These are phyloP conservation scores for Piloderma croceum DNA, from an alignment of 768 basidiomycete genomes.

Conservation along the genomic window DNA sequence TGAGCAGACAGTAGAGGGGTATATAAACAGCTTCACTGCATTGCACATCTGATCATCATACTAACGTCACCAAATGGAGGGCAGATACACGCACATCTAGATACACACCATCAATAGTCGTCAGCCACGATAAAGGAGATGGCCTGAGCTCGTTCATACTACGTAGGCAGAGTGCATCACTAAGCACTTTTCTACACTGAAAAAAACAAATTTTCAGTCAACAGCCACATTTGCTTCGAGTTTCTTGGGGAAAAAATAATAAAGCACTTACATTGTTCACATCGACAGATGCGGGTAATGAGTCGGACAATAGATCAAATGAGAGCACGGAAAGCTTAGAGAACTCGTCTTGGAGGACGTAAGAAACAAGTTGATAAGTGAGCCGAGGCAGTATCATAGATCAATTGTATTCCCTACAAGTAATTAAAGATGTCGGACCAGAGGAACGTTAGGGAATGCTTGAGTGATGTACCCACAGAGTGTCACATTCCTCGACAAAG, in stretches of 20 bases:
- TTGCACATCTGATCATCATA: conserved; percentile 9
- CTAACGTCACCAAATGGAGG: conserved; percentile 1
- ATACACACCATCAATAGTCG: conserved; percentile 17
- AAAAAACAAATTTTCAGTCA: conserved; percentile 25
- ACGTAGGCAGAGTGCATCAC: conserved; percentile 58
- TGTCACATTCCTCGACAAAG: conserved; percentile 71
- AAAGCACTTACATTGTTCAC: too few species aligned
- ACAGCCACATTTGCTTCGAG: too few species aligned
- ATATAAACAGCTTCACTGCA: conserved; percentile 34
- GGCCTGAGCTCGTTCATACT: conserved; percentile 44
- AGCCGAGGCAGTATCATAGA: too few species aligned
- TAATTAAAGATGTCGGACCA: too few species aligned
- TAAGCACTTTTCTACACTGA: conserved; percentile 44
- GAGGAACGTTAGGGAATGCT: too few species aligned
- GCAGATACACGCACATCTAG: conserved; percentile 22
- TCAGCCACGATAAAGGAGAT: conserved; percentile 39
- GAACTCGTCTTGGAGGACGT: too few species aligned
- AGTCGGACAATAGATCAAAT: too few species aligned
- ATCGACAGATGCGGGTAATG: too few species aligned
- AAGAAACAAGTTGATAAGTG: too few species aligned
- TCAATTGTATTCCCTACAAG: too few species aligned
- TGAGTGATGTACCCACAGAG: conserved; percentile 68
- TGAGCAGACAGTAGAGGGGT: conserved; percentile 57
- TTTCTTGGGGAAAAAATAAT: too few species aligned
- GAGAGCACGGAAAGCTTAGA: too few species aligned